Evolutionary conservation across 2,329 filamentous ascomycete genomes (phyloP), one percentile per base, ranked within the genome.

Genomic region (Fusarium keratoplasticum): DNA sequence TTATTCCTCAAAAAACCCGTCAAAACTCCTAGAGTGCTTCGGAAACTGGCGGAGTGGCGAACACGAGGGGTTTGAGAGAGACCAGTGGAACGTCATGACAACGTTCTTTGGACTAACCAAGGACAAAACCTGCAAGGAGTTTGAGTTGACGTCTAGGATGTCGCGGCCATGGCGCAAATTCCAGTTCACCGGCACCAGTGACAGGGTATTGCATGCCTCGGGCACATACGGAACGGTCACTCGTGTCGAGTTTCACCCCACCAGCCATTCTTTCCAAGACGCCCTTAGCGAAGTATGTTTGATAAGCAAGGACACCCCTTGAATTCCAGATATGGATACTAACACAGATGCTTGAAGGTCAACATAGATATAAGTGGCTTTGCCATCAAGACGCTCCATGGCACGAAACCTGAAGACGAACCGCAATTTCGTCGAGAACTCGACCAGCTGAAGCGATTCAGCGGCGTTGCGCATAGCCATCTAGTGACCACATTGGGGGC

Each of bases 401-500:
- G 14, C 35, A 36, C 13, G 14, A 22, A 33, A 4, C 4, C 13
- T 9, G 61, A 63, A 33, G 35, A 40, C 2, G n/a, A 70, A 8
- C 6, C 27, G 5, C 13, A 11, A 6, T 70, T 57, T 16, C 20
- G 8, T 3, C 10, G 3, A 1, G 67, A 68, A 20, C 35, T 55
- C 18, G 10, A 66, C 1, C 61, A 59, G 36, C 14, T 72, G 14
- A 50, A 59, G 14, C 57, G 42, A 0, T 72, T 72, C 36, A 72
- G 9, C 16, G 70, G 70, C 9, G 6, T 35, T 1, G 38, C 9
- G 4, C 64, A 72, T 6, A 4, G 18, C 6, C 61, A 67, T n/a
- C 27, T 72, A 4, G 64, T 72, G 3, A 72, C 70, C 6, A 42
- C 20, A 0, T 10, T 72, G 1, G 38, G 59, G 6, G 58, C 70